Conservation (phyloP, 257 asterid species). For the Plantago ovata region DNA sequence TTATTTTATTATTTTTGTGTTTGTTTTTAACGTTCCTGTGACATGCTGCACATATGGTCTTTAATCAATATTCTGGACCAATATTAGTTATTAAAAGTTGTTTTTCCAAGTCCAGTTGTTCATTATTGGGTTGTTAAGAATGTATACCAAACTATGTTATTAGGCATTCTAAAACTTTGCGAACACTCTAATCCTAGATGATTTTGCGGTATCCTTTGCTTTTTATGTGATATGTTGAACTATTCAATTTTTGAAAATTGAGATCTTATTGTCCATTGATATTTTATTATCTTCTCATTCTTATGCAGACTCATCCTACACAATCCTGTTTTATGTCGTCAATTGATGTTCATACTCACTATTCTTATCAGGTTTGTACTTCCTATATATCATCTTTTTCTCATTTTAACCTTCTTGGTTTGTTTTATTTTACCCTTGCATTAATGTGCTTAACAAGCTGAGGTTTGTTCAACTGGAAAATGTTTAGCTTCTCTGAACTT, state of each 20-base stretch:
- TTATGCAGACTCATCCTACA: constrained; percentile 96
- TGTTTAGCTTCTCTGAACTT: no score
- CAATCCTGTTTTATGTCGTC: constrained; percentile 99
- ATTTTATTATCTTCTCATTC: constrained; percentile 20
- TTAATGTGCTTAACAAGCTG: neutral
- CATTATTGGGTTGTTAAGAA: constrained; percentile 2
- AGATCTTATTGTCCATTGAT: constrained; percentile 13
- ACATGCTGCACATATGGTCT: no score
- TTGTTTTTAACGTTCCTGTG: constrained; percentile 26
- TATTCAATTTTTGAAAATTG: neutral
- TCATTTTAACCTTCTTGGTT: neutral
- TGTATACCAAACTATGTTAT: neutral
- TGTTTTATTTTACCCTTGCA: neutral
- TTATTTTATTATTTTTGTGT: constrained; percentile 40
- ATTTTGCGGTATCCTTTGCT: no score
- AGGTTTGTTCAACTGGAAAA: neutral
- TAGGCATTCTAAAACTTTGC: no score
- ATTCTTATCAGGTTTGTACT: constrained; percentile 79
- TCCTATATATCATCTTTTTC: constrained; percentile 13
- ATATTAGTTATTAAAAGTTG: no score
- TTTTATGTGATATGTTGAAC: neutral
- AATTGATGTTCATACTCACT: constrained; percentile 93
- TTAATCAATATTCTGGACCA: no score
- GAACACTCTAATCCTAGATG: no score
- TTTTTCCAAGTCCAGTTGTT: constrained; percentile 7